A percentile compares a stretch with the other conserved stretches of the same genome.
Evolutionary conservation across 257 asterid genomes (phyloP).

Genomic region (Lycium ferocissimum): DNA sequence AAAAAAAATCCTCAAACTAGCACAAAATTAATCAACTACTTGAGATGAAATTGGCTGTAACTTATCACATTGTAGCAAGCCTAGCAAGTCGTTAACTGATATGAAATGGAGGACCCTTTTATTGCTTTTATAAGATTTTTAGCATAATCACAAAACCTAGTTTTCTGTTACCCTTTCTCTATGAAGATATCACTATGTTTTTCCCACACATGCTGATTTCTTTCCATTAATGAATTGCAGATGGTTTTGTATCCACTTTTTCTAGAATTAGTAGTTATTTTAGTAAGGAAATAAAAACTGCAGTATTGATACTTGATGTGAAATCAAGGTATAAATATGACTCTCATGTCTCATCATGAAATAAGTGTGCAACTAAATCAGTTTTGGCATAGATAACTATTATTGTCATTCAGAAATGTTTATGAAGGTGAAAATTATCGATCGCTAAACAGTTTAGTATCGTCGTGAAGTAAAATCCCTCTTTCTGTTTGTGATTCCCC

Average conservation of each 20-base stretch:
- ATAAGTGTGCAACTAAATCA: neutral
- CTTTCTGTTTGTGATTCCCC: neutral
- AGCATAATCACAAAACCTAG: neutral
- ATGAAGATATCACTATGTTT: neutral
- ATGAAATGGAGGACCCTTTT: neutral
- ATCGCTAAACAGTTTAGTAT: neutral
- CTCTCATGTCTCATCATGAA: neutral
- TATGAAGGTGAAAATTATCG: neutral
- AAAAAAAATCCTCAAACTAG: neutral
- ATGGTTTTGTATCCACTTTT: neutral
- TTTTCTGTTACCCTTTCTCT: neutral
- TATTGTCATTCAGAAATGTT: neutral
- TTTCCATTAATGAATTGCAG: neutral
- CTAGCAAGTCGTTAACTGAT: neutral
- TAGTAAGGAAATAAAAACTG: neutral
- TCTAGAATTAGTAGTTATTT: neutral
- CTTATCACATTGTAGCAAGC: neutral
- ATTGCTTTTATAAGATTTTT: neutral
- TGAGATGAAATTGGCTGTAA: neutral
- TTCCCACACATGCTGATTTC: neutral
- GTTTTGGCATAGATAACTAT: neutral
- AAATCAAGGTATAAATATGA: neutral
- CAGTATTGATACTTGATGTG: neutral
- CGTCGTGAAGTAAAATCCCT: neutral
- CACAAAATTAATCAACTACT: neutral